Percentiles rank a stretch among this genome's conserved stretches.
phyloP scores from a whole-genome alignment of 2,329 filamentous ascomycete genomes.

The Coniochaeta sp. region DNA sequence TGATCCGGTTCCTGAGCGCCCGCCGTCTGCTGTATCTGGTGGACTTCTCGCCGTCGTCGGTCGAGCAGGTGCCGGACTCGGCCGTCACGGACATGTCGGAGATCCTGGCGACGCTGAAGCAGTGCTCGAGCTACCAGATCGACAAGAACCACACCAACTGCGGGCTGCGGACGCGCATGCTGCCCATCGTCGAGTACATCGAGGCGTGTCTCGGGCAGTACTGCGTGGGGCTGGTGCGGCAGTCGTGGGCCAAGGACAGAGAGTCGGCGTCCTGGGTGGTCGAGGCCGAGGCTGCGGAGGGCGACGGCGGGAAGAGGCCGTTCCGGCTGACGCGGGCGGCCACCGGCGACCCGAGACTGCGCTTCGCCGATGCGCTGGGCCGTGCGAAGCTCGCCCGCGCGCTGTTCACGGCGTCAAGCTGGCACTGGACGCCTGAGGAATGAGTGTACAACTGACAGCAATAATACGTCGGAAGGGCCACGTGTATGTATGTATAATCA shows the following conservation, averaged over 20 bases:
- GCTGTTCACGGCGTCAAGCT: conserved; percentile 48
- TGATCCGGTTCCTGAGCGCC: conserved; percentile 61
- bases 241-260: conserved; percentile 37
- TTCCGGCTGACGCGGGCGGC: conserved; percentile 46
- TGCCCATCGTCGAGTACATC: conserved; percentile 60
- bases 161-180: conserved; percentile 56
- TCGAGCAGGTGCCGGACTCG: conserved; percentile 35
- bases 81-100: conserved; percentile 55
- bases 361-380: conserved; percentile 40
- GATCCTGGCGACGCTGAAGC: conserved; percentile 52
- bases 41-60: conserved; percentile 43
- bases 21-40: conserved; percentile 54
- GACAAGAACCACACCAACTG: conserved; percentile 69
- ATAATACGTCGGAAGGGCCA: too few relatives aligned
- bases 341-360: conserved; percentile 41
- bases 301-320: conserved; percentile 10
- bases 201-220: conserved; percentile 45
- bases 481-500: too few relatives aligned
- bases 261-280: conserved; percentile 32
- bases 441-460: conserved; percentile 4
- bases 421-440: conserved; percentile 53
- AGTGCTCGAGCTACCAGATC: conserved; percentile 66
- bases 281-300: conserved; percentile 10
- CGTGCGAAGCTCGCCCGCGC: conserved; percentile 42
- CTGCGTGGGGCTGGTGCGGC: conserved; percentile 34